Conservation (phyloP, 371 early-diverging fungal species). For the Lichtheimia ornata region DNA sequence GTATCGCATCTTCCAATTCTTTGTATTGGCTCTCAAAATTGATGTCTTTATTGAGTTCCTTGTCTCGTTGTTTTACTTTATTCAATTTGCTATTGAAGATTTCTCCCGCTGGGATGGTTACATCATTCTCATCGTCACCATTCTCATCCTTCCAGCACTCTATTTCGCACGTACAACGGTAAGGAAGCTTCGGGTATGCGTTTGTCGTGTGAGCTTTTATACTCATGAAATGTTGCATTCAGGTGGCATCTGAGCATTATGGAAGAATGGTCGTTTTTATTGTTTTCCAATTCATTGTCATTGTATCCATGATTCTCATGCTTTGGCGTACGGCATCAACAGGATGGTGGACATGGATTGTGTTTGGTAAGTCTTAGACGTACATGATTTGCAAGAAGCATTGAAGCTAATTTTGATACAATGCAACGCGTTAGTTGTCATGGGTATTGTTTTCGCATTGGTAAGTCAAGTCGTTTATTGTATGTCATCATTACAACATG, state of each 20-base stretch:
- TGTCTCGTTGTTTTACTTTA: constrained; percentile 28
- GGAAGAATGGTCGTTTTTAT: constrained; percentile 38
- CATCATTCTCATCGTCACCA: constrained; percentile 33
- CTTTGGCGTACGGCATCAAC: constrained; percentile 24
- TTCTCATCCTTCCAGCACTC: constrained; percentile 39
- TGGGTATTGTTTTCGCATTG: constrained; percentile 38
- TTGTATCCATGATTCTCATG: constrained; percentile 38
- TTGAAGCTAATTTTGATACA: too few species aligned
- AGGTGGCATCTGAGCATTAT: constrained; percentile 39
- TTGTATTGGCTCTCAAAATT: constrained; percentile 33
- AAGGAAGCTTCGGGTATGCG: neutral
- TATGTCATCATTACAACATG: neutral
- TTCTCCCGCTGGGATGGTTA: constrained; percentile 20
- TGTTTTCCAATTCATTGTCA: constrained; percentile 34
- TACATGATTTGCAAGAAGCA: neutral
- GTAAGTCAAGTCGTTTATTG: constrained; percentile 22
- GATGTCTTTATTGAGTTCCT: constrained; percentile 32
- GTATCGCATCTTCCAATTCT: constrained; percentile 40
- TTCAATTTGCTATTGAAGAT: constrained; percentile 21
- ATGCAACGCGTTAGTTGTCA: constrained; percentile 20
- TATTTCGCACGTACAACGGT: constrained; percentile 45
- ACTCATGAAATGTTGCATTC: neutral
- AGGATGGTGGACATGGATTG: constrained; percentile 48
- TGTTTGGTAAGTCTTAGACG: constrained; percentile 37
- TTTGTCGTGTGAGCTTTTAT: too few species aligned